Conservation (phyloP, 2,329 filamentous ascomycete genomes). For the Amauroascus verrucosus region DNA sequence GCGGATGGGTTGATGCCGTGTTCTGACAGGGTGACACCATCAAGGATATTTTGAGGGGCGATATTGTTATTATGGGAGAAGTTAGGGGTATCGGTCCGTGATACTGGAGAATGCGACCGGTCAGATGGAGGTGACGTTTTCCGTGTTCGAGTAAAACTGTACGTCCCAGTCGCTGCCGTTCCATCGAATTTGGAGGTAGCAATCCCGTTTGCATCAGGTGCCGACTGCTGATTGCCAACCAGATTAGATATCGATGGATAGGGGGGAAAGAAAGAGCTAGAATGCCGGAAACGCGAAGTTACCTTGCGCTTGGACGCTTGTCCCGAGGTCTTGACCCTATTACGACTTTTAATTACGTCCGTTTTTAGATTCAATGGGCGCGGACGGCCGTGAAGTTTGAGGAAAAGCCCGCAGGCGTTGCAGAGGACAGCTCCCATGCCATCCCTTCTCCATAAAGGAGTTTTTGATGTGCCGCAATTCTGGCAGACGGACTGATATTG, state of each 20-base stretch:
- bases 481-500: conserved; percentile 86
- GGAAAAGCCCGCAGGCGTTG: conserved; percentile 95
- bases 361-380: conserved; percentile 95
- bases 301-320: conserved; percentile 79
- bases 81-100: conserved; percentile 66
- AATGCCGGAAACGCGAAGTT: conserved; percentile 16
- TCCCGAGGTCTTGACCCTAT: conserved; percentile 83
- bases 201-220: conserved; percentile 49
- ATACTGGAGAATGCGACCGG: conserved; percentile 66
- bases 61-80: conserved; percentile 59
- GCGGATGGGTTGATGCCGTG: conserved; percentile 54
- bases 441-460: conserved; percentile 93
- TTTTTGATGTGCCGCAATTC: conserved; percentile 92
- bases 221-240: conserved; percentile 28
- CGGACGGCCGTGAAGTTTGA: conserved; percentile 89
- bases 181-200: conserved; percentile 47
- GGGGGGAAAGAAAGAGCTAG: conserved; percentile 21
- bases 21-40: conserved; percentile 56
- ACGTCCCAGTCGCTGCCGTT: conserved; percentile 43
- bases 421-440: conserved; percentile 91
- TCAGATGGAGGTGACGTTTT: conserved; percentile 63
- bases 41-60: conserved; percentile 68
- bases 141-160: conserved; percentile 55
- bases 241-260: conserved; percentile 11
- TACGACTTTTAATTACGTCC: conserved; percentile 98